Evolutionary conservation across 176 grass and related monocot species (phyloP), one percentile per base, ranked within the genome.

Genomic region (Eragrostis nindensis): DNA sequence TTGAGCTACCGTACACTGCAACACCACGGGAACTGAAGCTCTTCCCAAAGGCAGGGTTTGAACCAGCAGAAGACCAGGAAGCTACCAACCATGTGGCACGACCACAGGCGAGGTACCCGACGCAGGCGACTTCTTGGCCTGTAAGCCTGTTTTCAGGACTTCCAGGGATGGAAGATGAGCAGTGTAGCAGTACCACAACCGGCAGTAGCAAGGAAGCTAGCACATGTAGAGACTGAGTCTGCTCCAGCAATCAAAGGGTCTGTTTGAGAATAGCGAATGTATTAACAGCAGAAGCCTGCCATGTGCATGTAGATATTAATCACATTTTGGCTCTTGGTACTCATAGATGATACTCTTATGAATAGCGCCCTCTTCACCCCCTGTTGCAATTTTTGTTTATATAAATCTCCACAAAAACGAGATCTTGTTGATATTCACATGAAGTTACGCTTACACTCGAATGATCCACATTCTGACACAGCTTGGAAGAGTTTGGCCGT

Each of bases 11-110:
- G 0, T 88, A 79, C 30, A 60, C 52, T 8, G 8, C 71, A 66
- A 76, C 81, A 68, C 83, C 86, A 27, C 75, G 54, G 69, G 94
- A 97, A 69, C 94, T 97, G 27, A 90, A 91, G 78, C 90, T 97
- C 73, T 97, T 93, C 79, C 94, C 86, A 40, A 85, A 50, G 12
- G 41, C 77, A 0, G 27, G 64, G 18, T 26, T 5, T 26, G 86
- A 74, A 69, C 67, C 24, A n/a, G 81, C 80, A 40, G 22, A 79
- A 67, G 60, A 30, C 25, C 73, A 68, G 25, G 83, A 84, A 50
- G 56, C 82, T 52, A 6, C 65, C 27, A 72, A 12, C 22, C 43
- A 73, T 73, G 83, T 90, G 43, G 75, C 70, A 5, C 82, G 88
- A 70, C 83, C 94, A 7, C 83, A 85, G 54, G 86, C 76, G 8